phyloP scores from a whole-genome alignment of 2,329 filamentous ascomycete species.

The Aspergillus hiratsukae region DNA sequence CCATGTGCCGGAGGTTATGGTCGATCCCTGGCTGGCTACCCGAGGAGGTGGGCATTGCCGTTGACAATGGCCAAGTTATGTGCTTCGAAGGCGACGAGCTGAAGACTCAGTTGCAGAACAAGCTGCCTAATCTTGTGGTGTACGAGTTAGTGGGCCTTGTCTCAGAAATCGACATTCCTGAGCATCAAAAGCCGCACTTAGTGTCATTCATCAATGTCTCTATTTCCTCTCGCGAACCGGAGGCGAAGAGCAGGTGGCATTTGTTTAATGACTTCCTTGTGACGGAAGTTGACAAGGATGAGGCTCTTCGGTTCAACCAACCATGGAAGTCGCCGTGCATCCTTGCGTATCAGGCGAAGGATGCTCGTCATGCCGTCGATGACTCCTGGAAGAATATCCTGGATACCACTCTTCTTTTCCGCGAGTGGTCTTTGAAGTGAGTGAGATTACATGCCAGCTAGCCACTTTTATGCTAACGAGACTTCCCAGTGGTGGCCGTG shows the following conservation, averaged over 20 bases:
- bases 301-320: constrained; percentile 84
- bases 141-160: constrained; percentile 91
- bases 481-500: constrained; percentile 28
- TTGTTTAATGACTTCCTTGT: constrained; percentile 97
- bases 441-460: constrained; percentile 11
- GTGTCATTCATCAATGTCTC: constrained; percentile 85
- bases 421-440: constrained; percentile 58
- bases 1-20: constrained; percentile 72
- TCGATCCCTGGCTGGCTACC: constrained; percentile 85
- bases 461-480: neutral
- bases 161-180: constrained; percentile 80
- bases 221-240: constrained; percentile 39
- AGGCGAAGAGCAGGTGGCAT: constrained; percentile 74
- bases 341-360: constrained; percentile 77
- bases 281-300: constrained; percentile 69
- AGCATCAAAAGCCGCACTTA: constrained; percentile 82
- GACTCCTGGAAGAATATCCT: constrained; percentile 79
- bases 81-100: constrained; percentile 93
- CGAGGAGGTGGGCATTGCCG: constrained; percentile 86
- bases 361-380: constrained; percentile 76
- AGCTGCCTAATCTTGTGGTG: constrained; percentile 74
- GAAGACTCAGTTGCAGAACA: constrained; percentile 71
- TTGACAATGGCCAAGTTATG: constrained; percentile 86
- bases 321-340: constrained; percentile 92
- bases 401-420: constrained; percentile 79